Percentiles rank a stretch among this genome's conserved stretches.
These are phyloP conservation scores for Biancaea sappan DNA, from an alignment of 306 rosid species.

Conservation along the genomic window DNA sequence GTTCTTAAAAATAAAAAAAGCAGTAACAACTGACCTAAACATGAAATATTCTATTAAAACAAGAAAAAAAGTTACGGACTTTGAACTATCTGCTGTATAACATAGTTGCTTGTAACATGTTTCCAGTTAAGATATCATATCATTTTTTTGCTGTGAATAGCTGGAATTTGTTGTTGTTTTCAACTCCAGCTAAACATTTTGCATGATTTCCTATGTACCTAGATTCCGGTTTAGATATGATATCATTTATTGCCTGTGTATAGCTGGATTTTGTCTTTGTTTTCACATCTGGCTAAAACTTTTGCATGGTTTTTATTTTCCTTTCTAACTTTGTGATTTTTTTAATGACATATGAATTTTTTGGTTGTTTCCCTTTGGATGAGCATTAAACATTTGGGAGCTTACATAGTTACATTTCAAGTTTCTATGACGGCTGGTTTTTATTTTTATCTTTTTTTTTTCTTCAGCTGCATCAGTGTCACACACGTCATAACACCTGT, in stretches of 20 bases:
- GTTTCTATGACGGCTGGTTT: conserved; percentile 30
- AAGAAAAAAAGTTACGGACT: not conserved
- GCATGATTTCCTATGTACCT: not conserved
- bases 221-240: conserved; percentile 24
- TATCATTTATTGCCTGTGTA: conserved; percentile 24
- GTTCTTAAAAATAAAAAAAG: conserved; percentile 9
- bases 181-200: conserved; percentile 23
- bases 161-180: conserved; percentile 42
- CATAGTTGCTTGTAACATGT: not conserved
- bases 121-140: conserved; percentile 27
- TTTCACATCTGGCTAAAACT: conserved; percentile 26
- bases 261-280: conserved; percentile 45
- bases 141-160: conserved; percentile 31
- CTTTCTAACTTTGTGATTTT: conserved; percentile 25
- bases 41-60: conserved; percentile 2
- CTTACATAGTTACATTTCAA: conserved; percentile 29
- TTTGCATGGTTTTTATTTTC: conserved; percentile 15
- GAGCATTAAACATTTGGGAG: not conserved
- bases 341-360: conserved; percentile 28
- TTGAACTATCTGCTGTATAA: conserved; percentile 9
- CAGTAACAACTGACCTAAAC: conserved; percentile 9
- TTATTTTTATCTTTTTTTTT: not conserved
- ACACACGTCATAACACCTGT: conserved; percentile 14
- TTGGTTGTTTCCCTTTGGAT: conserved; percentile 27
- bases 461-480: conserved; percentile 26